A percentile compares a stretch with the other conserved stretches of the same genome.
These are phyloP conservation scores for Biscogniauxia sp. DNA, from an alignment of 2,329 filamentous ascomycete species.

Conservation along the genomic window DNA sequence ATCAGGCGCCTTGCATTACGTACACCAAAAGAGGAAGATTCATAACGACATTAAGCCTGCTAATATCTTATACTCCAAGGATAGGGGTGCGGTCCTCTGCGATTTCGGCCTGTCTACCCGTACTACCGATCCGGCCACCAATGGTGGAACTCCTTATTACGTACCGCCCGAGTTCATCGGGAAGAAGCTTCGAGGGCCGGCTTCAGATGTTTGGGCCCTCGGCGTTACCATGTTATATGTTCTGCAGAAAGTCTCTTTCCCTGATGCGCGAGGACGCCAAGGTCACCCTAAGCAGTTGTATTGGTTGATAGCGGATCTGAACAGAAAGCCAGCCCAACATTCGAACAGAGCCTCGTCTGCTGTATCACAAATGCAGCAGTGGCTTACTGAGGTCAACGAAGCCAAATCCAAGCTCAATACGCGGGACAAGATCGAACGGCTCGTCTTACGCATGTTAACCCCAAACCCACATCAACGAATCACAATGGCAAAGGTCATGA, in stretches of 20 bases:
- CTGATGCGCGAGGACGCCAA: conserved; percentile 49
- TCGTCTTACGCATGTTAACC: conserved; percentile 54
- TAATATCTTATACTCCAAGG: conserved; percentile 59
- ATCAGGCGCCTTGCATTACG: conserved; percentile 52
- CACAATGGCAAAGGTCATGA: conserved; percentile 51
- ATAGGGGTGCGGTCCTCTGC: conserved; percentile 58
- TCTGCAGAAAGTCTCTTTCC: conserved; percentile 53
- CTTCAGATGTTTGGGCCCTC: conserved; percentile 59
- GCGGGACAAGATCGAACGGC: conserved; percentile 48
- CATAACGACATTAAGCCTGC: conserved; percentile 64
- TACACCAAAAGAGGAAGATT: conserved; percentile 52
- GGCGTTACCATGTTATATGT: conserved; percentile 62
- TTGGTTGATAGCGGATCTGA: conserved; percentile 58
- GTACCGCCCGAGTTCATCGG: conserved; percentile 61
- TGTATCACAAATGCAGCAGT: conserved; percentile 53
- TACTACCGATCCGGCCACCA: conserved; percentile 43
- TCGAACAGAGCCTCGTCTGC: conserved; percentile 34
- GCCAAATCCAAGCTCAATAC: conserved; percentile 45
- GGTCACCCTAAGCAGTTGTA: conserved; percentile 51
- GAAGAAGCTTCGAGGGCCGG: conserved; percentile 49
- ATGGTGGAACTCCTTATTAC: conserved; percentile 60
- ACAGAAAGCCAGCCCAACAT: conserved; percentile 36
- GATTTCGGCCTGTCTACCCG: conserved; percentile 58
- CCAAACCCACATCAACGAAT: conserved; percentile 51
- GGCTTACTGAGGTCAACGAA: conserved; percentile 53